Evolutionary conservation across 2,329 filamentous ascomycete species (phyloP), one percentile per base, ranked within the genome.

Genomic region (Lecanicillium sp.): DNA sequence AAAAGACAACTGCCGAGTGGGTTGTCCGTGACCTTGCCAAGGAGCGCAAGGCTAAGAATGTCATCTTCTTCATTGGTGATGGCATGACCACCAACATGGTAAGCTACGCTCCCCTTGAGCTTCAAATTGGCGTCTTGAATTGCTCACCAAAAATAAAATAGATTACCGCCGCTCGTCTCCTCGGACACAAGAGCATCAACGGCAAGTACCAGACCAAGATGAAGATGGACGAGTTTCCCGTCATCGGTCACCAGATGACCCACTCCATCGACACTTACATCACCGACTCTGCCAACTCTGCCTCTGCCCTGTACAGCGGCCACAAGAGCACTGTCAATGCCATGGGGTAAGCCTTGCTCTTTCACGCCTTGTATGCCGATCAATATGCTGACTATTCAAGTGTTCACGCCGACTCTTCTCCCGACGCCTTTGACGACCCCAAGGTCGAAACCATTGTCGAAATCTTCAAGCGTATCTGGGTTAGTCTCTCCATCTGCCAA

Each of bases 191-290:
- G 67, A 81, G 73, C 48, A 73, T 90, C 68, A 92, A 94, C 54
- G 86, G 86, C 49, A 85, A 83, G 58, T 94, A 90, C 59, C 80
- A 86, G 66, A 78, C 73, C 41, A 73, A 70, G 41, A 73, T 94
- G 71, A 71, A 78, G 53, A 70, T 94, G 67, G 86, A 94, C 64
- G 73, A 87, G 54, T 92, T 92, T 62, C 85, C 86, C 3, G 75
- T 89, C n/a, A 56, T 90, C 9, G 86, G 86, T 15, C 86, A 94
- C 58, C 85, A 90, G 63, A 90, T 92, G 80, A 89, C 85, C 9
- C 85, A 90, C 62, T 89, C 84, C 2, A 77, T 92, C 54, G 85
- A 90, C 63, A 79, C 71, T 35, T 90, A 85, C 69, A 90, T 92
- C 55, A 92, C 85, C 28, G 85, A 92, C 59, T 86, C 81, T 44